Base-by-base conservation (phyloP, 371 early-diverging fungal species). In the Mortierella sp. region DNA sequence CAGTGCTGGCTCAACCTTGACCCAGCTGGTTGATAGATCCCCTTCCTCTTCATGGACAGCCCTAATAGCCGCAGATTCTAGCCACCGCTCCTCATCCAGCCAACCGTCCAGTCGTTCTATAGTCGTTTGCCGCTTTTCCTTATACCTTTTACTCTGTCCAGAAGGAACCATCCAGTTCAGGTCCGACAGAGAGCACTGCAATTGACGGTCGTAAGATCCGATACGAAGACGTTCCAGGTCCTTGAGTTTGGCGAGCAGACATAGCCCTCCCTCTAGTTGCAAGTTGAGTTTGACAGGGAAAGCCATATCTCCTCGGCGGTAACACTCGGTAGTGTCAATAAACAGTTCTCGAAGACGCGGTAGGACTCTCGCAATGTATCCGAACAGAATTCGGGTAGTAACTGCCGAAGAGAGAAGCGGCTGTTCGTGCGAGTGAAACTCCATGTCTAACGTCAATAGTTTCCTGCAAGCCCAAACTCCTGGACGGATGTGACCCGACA, bases 391-490 rank as follows among this genome's bases (percentile, higher is more conserved):
- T 16, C 65, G 65, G 7, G 65, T 65, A 10, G 21, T 65, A 18
- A 65, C 65, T 24, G 65, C 65, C 21, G 65, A 38, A 41, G 65
- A 38, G 18, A 65, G 65, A 38, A 65, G 38, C 2, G 65, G 65
- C 24, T 35, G 41, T 14, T 65, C 41, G 35, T 38, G 35, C 24
- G 65, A 65, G 18, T 21, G 24, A 18, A 65, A 65, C 38, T 65
- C 65, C 65, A 65, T 65, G 38, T 65, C 38, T 8, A 65, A 32
- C 2, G 65, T 65, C 41, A 65, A 65, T 12, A 65, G 21, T 21
- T 65, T 65, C 21, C 65, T 65, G 38, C 65, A 65, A 65, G 65
- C 65, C 65, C 65, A 65, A 41, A 65, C 65, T 65, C 65, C 65
- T 65, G 65, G 38, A 38, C 65, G 65, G 41, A 65, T 38, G 2